A percentile compares a stretch with the other conserved stretches of the same genome.
phyloP scores from a whole-genome alignment of 768 basidiomycete species.

The Leccinum rimulosum region DNA sequence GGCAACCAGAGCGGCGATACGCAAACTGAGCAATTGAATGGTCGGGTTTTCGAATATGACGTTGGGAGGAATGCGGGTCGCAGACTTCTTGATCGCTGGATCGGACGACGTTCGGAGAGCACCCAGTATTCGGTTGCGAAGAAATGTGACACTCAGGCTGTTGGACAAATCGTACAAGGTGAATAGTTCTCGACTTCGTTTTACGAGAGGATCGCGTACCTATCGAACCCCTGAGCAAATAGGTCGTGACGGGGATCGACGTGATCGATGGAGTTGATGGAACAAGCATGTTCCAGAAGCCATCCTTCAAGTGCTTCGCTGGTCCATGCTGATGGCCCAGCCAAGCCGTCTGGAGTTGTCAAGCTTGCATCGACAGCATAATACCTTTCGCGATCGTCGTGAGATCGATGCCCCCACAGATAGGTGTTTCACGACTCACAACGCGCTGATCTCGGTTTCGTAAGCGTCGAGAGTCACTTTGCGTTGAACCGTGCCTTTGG shows the following conservation, averaged over 20 bases:
- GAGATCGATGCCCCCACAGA: not conserved
- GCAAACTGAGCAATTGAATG: slow-evolving; percentile 34
- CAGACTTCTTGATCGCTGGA: slow-evolving; percentile 26
- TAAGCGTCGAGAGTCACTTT: slow-evolving; percentile 41
- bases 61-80: slow-evolving; percentile 24
- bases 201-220: slow-evolving; percentile 19
- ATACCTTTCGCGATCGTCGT: slow-evolving; percentile 24
- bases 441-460: slow-evolving; percentile 41
- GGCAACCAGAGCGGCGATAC: slow-evolving; percentile 9
- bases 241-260: slow-evolving; percentile 23
- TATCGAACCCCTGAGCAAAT: slow-evolving; percentile 38
- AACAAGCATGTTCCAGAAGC: slow-evolving; percentile 26
- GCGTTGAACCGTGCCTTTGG: slow-evolving; percentile 45
- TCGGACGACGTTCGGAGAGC: slow-evolving; percentile 32
- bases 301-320: slow-evolving; percentile 19
- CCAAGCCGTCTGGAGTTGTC: slow-evolving; percentile 15
- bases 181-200: not conserved
- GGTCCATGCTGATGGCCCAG: slow-evolving; percentile 28
- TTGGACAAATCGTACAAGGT: not conserved
- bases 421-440: slow-evolving; percentile 31
- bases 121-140: slow-evolving; percentile 24
- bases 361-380: slow-evolving; percentile 29
- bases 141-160: slow-evolving; percentile 31
- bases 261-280: slow-evolving; percentile 1
- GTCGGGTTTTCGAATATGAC: slow-evolving; percentile 42